Conservation (phyloP, 352 stramenopile genomes). For the Phytopythium cucurbitacearum region DNA sequence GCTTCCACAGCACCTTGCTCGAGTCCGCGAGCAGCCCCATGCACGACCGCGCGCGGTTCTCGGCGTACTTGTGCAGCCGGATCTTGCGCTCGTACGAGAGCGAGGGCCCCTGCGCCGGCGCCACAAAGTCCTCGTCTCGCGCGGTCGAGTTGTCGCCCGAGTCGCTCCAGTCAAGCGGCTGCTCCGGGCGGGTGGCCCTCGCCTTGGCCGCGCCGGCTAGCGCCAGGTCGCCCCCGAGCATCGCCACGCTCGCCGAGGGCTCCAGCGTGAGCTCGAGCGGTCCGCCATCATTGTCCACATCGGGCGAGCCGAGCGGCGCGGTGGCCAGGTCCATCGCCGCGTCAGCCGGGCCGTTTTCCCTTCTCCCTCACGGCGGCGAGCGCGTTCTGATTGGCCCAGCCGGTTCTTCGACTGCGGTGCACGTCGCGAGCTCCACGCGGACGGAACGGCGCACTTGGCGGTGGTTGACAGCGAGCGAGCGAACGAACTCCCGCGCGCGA, state of each 20-base stretch:
- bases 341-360: no score
- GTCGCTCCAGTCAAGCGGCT: conserved; percentile 48
- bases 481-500: background rate
- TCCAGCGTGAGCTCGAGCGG: no score
- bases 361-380: no score
- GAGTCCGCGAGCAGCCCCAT: conserved; percentile 64
- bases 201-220: background rate
- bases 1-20: conserved; percentile 77
- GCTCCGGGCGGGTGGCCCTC: no score
- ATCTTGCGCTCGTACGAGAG: conserved; percentile 85
- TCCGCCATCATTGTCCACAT: no score
- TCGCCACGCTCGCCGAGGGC: background rate
- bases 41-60: conserved; percentile 80
- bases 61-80: conserved; percentile 77
- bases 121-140: conserved; percentile 49
- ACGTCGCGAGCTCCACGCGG: no score
- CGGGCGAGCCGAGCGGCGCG: no score
- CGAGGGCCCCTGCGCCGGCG: conserved; percentile 59
- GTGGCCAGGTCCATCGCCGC: no score
- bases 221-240: conserved; percentile 8
- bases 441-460: no score
- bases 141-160: conserved; percentile 42
- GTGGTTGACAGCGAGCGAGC: no score
- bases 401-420: no score
- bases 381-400: no score